Base-by-base conservation (phyloP, 129 eudicot species). In the Flaveria bidentis region DNA sequence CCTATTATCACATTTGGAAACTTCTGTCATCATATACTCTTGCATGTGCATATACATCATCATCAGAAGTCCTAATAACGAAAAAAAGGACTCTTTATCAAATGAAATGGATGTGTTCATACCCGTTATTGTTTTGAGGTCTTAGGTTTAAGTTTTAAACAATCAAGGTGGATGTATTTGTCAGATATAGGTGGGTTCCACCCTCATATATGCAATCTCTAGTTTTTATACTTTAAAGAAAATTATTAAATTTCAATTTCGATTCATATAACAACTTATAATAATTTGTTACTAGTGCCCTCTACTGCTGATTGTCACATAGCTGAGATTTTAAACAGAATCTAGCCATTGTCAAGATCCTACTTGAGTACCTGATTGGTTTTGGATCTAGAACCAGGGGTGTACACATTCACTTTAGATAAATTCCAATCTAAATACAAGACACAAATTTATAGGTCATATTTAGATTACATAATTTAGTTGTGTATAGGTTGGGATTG, bases 1-100 rank as follows among this genome's bases (percentile, higher is more conserved):
- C 81, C 81, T 50, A 41, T 70, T 11, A 76, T 82, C 72, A 69
- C 63, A 39, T 23, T 46, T 1, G 33, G 80, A 74, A 80, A 44
- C 76, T 78, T 78, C 82, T 56, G 15, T 15, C 67, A 78, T 56
- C 76, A 71, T 78, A 16, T 45, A 58, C 51, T 6, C 49, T 75
- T 62, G 71, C 72, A 75, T 75, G 79, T 62, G 79, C 39, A 50
- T 6, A 49, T 63, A 62, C 39, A 61, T 45, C 78, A 73, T 72
- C 66, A 56, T 42, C 30, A 28, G 26, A 23, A 26, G 53, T 51
- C 28, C 64, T 23, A 22, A 26, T 49, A 50, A 70, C 44, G 26
- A 15, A 47, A 15, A 46, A 17, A 36, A 17, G 26, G 62, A 55
- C 26, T n/a, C 3, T 5, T 55, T 17, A 3, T n/a, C 3, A 55